These are phyloP conservation scores for Ceratocystis lukuohia DNA, from an alignment of 2,329 filamentous ascomycete genomes.

Conservation along the genomic window DNA sequence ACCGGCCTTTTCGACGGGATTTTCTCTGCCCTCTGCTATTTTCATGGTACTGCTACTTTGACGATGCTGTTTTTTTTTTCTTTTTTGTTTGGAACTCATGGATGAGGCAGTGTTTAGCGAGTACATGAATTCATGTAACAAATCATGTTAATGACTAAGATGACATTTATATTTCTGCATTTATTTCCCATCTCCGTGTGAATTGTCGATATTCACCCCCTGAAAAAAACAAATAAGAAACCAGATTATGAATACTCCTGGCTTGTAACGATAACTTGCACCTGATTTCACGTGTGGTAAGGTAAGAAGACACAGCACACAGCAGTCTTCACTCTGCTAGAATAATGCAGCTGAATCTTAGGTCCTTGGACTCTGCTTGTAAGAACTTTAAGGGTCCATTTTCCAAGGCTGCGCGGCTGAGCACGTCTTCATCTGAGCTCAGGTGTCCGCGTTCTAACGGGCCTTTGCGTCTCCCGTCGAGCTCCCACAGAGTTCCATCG, in stretches of 20 bases:
- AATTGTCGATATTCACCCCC: background rate
- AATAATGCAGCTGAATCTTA: constrained; percentile 47
- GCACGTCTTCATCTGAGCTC: constrained; percentile 49
- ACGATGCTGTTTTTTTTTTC: background rate
- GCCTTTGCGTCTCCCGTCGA: constrained; percentile 46
- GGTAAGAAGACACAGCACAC: no score
- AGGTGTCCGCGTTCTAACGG: constrained; percentile 44
- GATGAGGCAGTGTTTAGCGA: background rate
- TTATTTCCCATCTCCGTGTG: background rate
- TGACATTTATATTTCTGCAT: background rate
- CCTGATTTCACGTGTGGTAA: no score
- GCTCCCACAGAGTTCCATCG: constrained; percentile 50
- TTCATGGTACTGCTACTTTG: background rate
- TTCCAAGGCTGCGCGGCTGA: constrained; percentile 61
- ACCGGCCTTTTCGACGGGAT: background rate
- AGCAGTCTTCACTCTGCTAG: constrained; percentile 29
- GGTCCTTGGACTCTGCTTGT: constrained; percentile 40
- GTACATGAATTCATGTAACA: constrained; percentile 1
- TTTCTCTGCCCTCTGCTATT: background rate
- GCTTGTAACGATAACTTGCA: no score
- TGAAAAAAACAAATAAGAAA: background rate
- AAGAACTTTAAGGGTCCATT: constrained; percentile 50
- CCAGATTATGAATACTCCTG: no score
- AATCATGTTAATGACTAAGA: background rate
- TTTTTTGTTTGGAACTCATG: background rate